Conservation (phyloP, 2,329 filamentous ascomycete species). For the Tolypocladium cylindrosporum region DNA sequence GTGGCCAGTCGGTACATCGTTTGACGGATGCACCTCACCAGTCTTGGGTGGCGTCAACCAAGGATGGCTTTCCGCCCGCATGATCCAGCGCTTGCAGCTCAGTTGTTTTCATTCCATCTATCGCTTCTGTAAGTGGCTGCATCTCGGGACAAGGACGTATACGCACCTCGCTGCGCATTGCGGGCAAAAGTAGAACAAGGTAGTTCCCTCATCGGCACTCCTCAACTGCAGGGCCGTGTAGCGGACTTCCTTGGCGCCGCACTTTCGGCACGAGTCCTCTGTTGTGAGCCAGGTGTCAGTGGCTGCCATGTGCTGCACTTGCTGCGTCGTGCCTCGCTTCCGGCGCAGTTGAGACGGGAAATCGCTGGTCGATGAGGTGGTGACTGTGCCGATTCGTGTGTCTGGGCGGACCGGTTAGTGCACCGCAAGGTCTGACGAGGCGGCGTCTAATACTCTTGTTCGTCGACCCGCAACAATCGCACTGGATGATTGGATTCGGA, state of each 20-base stretch:
- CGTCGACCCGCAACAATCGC: background rate
- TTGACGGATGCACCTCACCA: too few relatives aligned
- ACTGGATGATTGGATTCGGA: background rate
- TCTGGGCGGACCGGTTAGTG: background rate
- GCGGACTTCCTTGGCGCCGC: background rate
- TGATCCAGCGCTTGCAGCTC: background rate
- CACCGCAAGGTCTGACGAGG: background rate
- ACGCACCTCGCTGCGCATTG: background rate
- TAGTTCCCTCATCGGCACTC: background rate
- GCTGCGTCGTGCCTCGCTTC: background rate
- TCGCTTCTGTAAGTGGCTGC: too few relatives aligned
- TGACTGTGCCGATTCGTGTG: background rate
- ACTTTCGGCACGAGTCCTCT: background rate
- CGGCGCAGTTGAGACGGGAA: background rate
- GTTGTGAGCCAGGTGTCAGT: background rate
- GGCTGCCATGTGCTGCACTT: background rate
- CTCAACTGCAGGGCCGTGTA: background rate
- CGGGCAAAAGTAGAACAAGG: background rate
- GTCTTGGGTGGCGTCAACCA: too few relatives aligned
- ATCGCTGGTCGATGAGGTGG: background rate
- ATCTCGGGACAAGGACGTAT: too few relatives aligned
- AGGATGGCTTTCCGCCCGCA: too few relatives aligned
- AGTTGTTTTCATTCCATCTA: background rate
- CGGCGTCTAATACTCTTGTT: background rate
- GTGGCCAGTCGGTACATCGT: too few relatives aligned